Percentiles rank a stretch among this genome's conserved stretches.
phyloP scores from a whole-genome alignment of 2,329 filamentous ascomycete genomes.

The Microdochium paspali region DNA sequence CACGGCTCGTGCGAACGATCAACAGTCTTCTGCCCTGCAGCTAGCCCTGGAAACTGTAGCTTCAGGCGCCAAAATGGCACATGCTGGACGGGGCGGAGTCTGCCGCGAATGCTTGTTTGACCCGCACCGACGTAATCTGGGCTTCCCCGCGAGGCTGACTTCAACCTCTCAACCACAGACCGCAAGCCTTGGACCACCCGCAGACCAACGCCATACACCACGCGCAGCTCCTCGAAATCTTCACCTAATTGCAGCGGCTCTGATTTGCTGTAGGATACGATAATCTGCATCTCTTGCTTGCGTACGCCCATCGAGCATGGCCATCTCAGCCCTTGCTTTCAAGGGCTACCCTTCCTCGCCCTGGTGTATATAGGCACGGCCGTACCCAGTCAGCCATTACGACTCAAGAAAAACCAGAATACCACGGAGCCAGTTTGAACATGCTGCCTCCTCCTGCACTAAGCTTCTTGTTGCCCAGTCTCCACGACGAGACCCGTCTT shows the following conservation, averaged over 20 bases:
- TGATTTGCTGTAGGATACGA: no score
- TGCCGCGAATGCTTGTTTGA: neutral
- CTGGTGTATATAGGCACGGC: neutral
- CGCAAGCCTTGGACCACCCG: no score
- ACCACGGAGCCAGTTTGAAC: conserved; percentile 5
- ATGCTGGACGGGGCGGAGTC: no score
- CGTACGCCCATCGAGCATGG: neutral
- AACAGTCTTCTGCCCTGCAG: neutral
- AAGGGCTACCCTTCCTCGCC: neutral
- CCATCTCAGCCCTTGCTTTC: neutral
- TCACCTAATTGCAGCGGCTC: no score
- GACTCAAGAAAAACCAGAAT: neutral
- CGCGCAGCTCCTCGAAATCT: no score
- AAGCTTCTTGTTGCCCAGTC: conserved; percentile 72
- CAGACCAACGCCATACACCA: no score
- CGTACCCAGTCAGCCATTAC: no score
- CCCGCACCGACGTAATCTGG: neutral
- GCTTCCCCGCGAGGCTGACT: neutral
- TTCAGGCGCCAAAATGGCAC: no score
- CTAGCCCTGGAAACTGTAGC: neutral
- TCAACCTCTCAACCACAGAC: neutral
- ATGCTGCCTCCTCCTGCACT: conserved; percentile 50
- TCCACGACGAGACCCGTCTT: conserved; percentile 67
- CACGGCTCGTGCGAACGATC: no score
- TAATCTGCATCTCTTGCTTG: neutral